These are phyloP conservation scores for Tremellales sp. DNA, from an alignment of 1,284 basidiomycete species.

Conservation along the genomic window DNA sequence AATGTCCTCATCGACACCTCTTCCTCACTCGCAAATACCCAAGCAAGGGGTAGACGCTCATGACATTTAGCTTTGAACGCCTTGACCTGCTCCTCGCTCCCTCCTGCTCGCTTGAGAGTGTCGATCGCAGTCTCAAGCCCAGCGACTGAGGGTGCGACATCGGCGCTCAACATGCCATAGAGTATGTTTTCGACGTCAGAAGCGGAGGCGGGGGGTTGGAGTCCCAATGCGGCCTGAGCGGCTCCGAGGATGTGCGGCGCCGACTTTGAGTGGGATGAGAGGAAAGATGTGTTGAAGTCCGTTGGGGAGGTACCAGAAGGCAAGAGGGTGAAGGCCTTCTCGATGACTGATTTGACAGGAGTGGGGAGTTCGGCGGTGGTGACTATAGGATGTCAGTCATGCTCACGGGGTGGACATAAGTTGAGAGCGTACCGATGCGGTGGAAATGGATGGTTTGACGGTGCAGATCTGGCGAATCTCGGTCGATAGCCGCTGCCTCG, in stretches of 20 bases:
- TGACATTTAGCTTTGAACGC: constrained; percentile 31
- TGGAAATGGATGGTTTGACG: constrained; percentile 65
- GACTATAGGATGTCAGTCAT: constrained; percentile 40
- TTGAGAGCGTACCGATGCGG: constrained; percentile 51
- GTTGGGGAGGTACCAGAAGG: constrained; percentile 60
- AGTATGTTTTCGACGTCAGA: constrained; percentile 17
- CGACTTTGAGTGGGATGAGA: constrained; percentile 52
- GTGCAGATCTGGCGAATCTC: constrained; percentile 65
- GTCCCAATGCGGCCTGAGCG: constrained; percentile 60
- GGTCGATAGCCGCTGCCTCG: constrained; percentile 57
- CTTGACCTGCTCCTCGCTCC: constrained; percentile 13
- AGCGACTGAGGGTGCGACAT: constrained; percentile 21
- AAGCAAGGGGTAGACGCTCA: constrained; percentile 44
- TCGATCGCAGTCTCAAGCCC: constrained; percentile 8
- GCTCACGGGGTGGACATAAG: constrained; percentile 3
- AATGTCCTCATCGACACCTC: constrained; percentile 28
- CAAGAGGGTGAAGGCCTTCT: constrained; percentile 54
- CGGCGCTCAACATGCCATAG: constrained; percentile 13
- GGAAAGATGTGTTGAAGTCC: constrained; percentile 66
- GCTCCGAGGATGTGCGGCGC: constrained; percentile 59
- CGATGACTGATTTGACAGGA: constrained; percentile 41
- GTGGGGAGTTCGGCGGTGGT: constrained; percentile 39
- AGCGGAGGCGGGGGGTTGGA: constrained; percentile 7
- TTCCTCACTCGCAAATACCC: constrained; percentile 39
- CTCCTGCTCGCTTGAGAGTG: constrained; percentile 13